Percentiles rank a stretch among this genome's conserved stretches.
phyloP scores from a whole-genome alignment of 140 eudicot species.

The Anethum foeniculum region DNA sequence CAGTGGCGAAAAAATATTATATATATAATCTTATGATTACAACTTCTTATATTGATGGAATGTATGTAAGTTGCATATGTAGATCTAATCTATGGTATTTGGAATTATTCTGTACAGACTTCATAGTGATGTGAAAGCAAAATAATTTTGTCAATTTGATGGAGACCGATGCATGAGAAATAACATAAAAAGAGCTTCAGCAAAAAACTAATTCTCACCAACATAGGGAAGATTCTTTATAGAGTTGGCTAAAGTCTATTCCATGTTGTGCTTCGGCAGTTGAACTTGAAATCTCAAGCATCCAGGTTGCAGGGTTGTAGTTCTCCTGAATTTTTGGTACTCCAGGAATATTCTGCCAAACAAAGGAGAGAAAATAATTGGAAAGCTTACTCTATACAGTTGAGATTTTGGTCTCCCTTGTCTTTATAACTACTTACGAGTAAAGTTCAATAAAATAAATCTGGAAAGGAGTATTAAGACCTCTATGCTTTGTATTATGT shows the following conservation, averaged over 20 bases:
- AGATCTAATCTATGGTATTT: not conserved
- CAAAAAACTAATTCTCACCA: not conserved
- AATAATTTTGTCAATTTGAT: not conserved
- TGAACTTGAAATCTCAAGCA: slow-evolving; percentile 15
- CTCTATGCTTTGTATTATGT: no score
- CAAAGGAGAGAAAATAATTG: no score
- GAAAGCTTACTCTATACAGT: not conserved
- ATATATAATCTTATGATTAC: not conserved
- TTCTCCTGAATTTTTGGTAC: slow-evolving; percentile 15
- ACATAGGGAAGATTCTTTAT: slow-evolving; percentile 4
- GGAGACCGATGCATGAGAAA: not conserved
- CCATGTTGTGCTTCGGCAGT: slow-evolving; percentile 14
- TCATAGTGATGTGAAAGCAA: not conserved
- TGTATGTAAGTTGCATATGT: not conserved
- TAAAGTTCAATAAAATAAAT: not conserved
- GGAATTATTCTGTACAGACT: not conserved
- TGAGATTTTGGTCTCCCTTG: not conserved
- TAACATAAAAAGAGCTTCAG: not conserved
- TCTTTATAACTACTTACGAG: not conserved
- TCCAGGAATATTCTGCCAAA: slow-evolving; percentile 16
- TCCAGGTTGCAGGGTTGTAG: slow-evolving; percentile 18
- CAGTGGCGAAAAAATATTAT: not conserved
- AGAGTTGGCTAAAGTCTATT: slow-evolving; percentile 9
- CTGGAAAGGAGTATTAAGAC: not conserved
- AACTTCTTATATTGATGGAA: not conserved